Percentiles rank a stretch among this genome's conserved stretches.
Evolutionary conservation across 139 green algal species (phyloP).

Genomic region (Zygnema circumcarinatum): DNA sequence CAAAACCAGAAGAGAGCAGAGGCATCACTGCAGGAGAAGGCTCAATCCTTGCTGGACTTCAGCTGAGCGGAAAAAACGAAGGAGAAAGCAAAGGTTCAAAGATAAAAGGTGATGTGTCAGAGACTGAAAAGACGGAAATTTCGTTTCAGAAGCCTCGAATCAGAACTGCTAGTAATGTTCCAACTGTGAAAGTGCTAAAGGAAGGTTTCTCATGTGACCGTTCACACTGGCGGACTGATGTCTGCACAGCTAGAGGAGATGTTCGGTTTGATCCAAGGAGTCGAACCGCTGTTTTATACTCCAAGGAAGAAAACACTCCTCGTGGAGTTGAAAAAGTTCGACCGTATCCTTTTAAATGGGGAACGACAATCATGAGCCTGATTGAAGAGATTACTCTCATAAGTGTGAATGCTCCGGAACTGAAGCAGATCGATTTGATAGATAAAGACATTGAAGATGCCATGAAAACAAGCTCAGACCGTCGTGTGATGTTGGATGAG

Average conservation of each 20-base stretch:
- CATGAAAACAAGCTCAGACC: background rate
- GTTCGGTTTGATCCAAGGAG: background rate
- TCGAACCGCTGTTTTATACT: background rate
- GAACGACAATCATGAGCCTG: background rate
- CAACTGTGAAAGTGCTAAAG: too few relatives aligned
- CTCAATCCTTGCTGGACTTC: too few relatives aligned
- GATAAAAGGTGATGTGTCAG: too few relatives aligned
- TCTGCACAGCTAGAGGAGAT: slow-evolving; percentile 7
- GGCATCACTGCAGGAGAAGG: too few relatives aligned
- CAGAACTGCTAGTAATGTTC: too few relatives aligned
- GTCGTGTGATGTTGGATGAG: background rate
- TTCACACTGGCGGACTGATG: slow-evolving; percentile 17
- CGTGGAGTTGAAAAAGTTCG: background rate
- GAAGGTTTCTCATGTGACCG: slow-evolving; percentile 13
- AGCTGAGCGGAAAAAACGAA: too few relatives aligned
- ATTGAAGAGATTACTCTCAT: slow-evolving; percentile 10
- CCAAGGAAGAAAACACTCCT: background rate
- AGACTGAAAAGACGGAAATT: too few relatives aligned
- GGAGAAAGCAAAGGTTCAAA: too few relatives aligned
- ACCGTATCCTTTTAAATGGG: slow-evolving; percentile 18
- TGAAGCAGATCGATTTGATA: background rate
- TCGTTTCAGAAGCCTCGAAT: too few relatives aligned
- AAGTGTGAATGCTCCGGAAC: background rate
- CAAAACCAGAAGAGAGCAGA: too few relatives aligned
- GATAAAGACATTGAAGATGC: background rate